These are phyloP conservation scores for Fraxinus anomala DNA, from an alignment of 257 asterid genomes.

Conservation along the genomic window DNA sequence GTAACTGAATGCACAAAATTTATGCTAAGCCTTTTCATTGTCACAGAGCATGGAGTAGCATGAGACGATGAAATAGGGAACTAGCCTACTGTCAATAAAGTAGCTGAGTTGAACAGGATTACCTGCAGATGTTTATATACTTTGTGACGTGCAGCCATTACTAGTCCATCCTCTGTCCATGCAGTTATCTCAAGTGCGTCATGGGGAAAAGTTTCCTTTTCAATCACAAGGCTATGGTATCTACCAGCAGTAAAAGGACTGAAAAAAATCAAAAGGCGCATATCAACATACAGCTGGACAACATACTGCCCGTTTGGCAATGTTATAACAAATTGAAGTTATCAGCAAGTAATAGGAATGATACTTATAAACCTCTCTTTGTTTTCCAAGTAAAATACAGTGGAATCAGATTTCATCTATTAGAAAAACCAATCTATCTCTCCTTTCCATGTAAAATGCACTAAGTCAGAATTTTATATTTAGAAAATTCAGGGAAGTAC, in stretches of 20 bases:
- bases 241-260: conserved; percentile 97
- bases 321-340: not conserved
- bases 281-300: conserved; percentile 17
- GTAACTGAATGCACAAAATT: not conserved
- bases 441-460: not conserved
- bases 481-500: not conserved
- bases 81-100: not conserved
- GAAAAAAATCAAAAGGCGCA: conserved; percentile 8
- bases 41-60: not conserved
- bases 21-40: conserved; percentile 1
- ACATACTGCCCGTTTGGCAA: conserved; percentile 8
- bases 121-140: conserved; percentile 72
- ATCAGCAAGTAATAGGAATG: not conserved
- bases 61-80: not conserved
- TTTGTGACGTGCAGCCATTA: conserved; percentile 98
- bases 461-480: not conserved
- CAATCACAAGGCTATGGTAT: conserved; percentile 96
- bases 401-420: not conserved
- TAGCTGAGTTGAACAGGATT: conserved; percentile 8
- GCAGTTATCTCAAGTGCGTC: conserved; percentile 86
- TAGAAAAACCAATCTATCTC: not conserved
- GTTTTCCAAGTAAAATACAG: not conserved
- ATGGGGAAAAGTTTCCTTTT: conserved; percentile 74
- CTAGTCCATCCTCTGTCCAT: conserved; percentile 89
- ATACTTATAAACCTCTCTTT: not conserved